Percentiles rank a stretch among this genome's conserved stretches.
These are phyloP conservation scores for Leptomonas seymouri DNA, from an alignment of 208 protist genomes.

Conservation along the genomic window DNA sequence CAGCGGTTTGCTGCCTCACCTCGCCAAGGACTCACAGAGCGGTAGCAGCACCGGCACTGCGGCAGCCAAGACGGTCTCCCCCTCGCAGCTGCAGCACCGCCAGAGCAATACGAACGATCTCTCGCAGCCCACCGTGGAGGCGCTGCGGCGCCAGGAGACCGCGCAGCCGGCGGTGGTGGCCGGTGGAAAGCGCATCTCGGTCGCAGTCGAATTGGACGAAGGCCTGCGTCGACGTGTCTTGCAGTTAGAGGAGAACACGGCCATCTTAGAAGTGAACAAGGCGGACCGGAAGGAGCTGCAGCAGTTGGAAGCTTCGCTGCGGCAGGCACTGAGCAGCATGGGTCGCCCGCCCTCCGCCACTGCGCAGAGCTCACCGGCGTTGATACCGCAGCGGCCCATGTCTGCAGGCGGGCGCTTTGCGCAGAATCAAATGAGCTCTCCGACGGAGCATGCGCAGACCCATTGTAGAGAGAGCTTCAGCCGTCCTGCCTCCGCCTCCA, in stretches of 20 bases:
- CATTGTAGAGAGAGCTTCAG: constrained; percentile 4
- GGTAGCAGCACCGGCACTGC: constrained; percentile 5
- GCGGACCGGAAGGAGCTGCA: constrained; percentile 72
- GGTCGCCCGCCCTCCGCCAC: constrained; percentile 11
- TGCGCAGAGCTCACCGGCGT: constrained; percentile 2
- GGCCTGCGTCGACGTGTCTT: constrained; percentile 63
- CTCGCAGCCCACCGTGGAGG: constrained; percentile 51
- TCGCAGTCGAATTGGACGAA: constrained; percentile 51
- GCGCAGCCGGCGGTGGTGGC: constrained; percentile 14
- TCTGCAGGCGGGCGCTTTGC: constrained; percentile 17
- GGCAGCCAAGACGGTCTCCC: not conserved
- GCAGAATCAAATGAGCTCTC: constrained; percentile 12
- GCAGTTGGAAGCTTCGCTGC: constrained; percentile 57
- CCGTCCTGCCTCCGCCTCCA: constrained; percentile 3
- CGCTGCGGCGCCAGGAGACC: constrained; percentile 38
- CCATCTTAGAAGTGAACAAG: constrained; percentile 79
- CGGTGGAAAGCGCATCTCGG: constrained; percentile 32
- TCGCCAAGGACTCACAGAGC: constrained; percentile 9
- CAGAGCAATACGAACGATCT: constrained; percentile 6
- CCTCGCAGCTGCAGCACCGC: constrained; percentile 2
- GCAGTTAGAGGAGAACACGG: constrained; percentile 73
- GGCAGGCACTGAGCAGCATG: constrained; percentile 27
- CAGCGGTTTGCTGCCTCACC: constrained; percentile 16
- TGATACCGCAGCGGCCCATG: constrained; percentile 36
- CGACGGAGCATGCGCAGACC: constrained; percentile 9